These are phyloP conservation scores for Cordyceps javanica DNA, from an alignment of 2,329 filamentous ascomycete species.

Conservation along the genomic window DNA sequence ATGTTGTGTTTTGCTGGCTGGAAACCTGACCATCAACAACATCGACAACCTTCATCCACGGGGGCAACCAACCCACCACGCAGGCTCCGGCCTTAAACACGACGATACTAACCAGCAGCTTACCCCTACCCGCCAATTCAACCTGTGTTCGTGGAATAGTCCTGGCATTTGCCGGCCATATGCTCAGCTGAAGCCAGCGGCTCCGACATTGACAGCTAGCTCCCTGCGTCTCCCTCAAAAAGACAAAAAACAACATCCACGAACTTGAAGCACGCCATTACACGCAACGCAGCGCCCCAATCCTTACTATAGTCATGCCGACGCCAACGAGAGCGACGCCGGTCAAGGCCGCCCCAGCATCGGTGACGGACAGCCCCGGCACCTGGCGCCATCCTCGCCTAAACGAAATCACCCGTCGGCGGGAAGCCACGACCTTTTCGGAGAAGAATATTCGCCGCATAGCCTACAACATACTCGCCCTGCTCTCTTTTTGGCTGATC, in stretches of 20 bases:
- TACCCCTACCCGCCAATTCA: neutral
- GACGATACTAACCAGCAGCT: constrained; percentile 12
- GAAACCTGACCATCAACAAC: constrained; percentile 9
- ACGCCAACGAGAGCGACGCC: constrained; percentile 31
- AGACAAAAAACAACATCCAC: neutral
- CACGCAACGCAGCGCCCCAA: constrained; percentile 2
- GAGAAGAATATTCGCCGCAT: constrained; percentile 69
- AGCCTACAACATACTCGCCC: constrained; percentile 56
- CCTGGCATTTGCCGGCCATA: neutral
- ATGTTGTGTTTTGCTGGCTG: constrained; percentile 7
- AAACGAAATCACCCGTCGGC: constrained; percentile 77
- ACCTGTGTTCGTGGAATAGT: neutral
- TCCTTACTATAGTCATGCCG: constrained; percentile 21
- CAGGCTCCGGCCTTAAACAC: constrained; percentile 8
- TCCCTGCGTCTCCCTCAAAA: too few species aligned
- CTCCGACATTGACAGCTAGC: too few species aligned
- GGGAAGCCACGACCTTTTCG: constrained; percentile 71
- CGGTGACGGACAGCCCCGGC: constrained; percentile 54
- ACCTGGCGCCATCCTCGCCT: constrained; percentile 89
- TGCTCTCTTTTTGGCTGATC: constrained; percentile 32
- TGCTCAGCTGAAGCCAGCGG: neutral
- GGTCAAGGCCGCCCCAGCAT: constrained; percentile 33
- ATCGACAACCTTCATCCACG: neutral
- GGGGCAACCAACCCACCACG: constrained; percentile 8
- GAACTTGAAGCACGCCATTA: constrained; percentile 12